Evolutionary conservation across 148 eudicot genomes (phyloP), one percentile per base, ranked within the genome.

Genomic region (Amaranthus palmeri): DNA sequence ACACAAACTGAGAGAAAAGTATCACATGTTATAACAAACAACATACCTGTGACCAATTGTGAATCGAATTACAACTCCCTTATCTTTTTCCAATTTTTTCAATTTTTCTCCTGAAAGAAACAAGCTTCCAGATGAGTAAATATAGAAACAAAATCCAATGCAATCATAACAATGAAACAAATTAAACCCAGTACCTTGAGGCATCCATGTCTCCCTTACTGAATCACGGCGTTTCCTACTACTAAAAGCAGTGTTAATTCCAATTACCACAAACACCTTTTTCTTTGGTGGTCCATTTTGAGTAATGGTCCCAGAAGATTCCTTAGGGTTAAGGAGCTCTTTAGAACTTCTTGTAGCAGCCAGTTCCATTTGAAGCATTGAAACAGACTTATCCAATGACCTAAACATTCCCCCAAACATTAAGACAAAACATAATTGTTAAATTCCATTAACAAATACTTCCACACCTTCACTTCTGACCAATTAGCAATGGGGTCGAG

Each of bases 201-300:
- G 98, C 98, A 95, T 95, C 98, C 98, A 95, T 74, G 96, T 88
- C 71, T 86, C 87, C 70, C 98, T 80, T 10, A 95, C 90, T 0
- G 98, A 95, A 85, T 95, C 98, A 25, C 98, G 97, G 55, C 97
- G 87, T 76, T 81, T 95, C 72, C 98, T 83, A 74, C 98, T 95
- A 76, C 97, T 95, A 76, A 95, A 95, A 80, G 97, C 98, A 73
- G 98, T 95, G 77, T 95, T 91, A 48, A 95, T 89, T 45, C 98
- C 98, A 73, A 95, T 89, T 7, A 95, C 98, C 68, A 91, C 82
- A 67, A 95, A 89, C 10, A 82, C 97, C 77, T 89, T 95, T 68
- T 95, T 88, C 80, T 85, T 88, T 9, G 83, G 85, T 58, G 72
- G 69, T 10, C 77, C 83, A 45, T 85, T 80, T 55, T 83, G 81